Evolutionary conservation across 1,284 basidiomycete species (phyloP), one percentile per base, ranked within the genome.

Genomic region (Boletus mariae): DNA sequence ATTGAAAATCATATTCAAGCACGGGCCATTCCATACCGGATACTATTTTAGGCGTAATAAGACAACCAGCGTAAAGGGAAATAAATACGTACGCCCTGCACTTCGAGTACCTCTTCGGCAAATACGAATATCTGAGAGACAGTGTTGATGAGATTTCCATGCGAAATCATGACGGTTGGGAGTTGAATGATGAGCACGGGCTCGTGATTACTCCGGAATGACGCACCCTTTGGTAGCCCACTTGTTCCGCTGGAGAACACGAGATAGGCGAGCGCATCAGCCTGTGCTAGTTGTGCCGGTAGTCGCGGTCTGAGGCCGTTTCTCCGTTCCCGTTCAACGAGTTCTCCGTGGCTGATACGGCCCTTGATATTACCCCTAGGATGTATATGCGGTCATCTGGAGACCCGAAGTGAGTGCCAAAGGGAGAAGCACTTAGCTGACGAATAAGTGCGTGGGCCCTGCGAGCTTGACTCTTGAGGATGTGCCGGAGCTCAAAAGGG

Each of bases 241-340:
- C 79, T 88, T 0, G 88, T 90, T 31, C 87, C 88, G 59, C 87
- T 90, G 1, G 87, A 90, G 62, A 89, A 89, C 0, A 86, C 69
- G 1, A 90, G 70, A 66, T 90, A 88, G 0, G 85, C 87, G 1
- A 89, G 69, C 0, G 85, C 86, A 58, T 84, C 70, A 32, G 72
- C 75, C 31, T 62, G 72, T 1, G 79, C 85, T 0, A 75, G 73
- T 37, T 73, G 75, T 15, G 80, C 67, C 1, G 71, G 68, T 2
- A 80, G 61, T 2, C 71, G 64, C 6, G 79, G 73, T 3, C 20
- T 20, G 20, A 78, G 59, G 0, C 71, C 69, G 28, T 71, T 73
- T 15, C 53, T 60, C 45, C 65, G 67, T 20, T 73, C 75, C n/a
- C 69, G 59, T 10, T 75, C 62, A 11, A 86, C 74, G 45, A 85